Evolutionary conservation across 2,329 filamentous ascomycete genomes (phyloP).

Genomic region (Colletotrichum sp.): DNA sequence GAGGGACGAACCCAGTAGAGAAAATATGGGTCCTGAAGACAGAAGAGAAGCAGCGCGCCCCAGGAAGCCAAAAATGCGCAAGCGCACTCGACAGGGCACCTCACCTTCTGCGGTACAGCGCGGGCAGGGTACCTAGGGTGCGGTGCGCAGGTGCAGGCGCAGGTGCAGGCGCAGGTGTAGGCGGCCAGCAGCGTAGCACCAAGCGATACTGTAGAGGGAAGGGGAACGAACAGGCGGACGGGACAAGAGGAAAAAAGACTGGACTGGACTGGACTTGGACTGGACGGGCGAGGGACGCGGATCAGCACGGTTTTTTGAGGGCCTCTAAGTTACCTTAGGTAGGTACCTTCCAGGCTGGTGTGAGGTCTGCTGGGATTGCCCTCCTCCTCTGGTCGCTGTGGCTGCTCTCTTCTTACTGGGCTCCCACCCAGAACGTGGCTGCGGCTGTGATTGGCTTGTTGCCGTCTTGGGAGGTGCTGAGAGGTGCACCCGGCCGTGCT

Average conservation of each 20-base stretch:
- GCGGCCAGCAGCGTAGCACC: conserved; percentile 15
- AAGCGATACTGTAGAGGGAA: neutral
- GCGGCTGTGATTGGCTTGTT: neutral
- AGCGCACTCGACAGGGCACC: neutral
- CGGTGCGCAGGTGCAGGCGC: neutral
- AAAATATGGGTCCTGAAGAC: conserved; percentile 30
- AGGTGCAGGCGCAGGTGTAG: neutral
- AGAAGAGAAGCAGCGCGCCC: conserved; percentile 20
- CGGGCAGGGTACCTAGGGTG: too few species aligned
- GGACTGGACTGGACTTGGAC: neutral
- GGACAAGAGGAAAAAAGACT: neutral
- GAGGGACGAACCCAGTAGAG: conserved; percentile 13
- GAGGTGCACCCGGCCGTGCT: conserved; percentile 1
- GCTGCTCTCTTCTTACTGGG: neutral
- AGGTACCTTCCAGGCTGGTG: neutral
- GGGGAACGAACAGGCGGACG: neutral
- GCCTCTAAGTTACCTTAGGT: neutral
- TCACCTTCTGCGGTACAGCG: neutral
- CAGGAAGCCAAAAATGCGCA: neutral
- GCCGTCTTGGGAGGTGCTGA: neutral
- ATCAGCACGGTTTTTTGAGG: conserved; percentile 16
- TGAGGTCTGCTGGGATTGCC: neutral
- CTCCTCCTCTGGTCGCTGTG: neutral
- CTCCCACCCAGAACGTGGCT: neutral
- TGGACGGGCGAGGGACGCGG: neutral